A percentile compares a stretch with the other conserved stretches of the same genome.
phyloP scores from a whole-genome alignment of 345 rosid genomes.

The Eucalyptus regnans region DNA sequence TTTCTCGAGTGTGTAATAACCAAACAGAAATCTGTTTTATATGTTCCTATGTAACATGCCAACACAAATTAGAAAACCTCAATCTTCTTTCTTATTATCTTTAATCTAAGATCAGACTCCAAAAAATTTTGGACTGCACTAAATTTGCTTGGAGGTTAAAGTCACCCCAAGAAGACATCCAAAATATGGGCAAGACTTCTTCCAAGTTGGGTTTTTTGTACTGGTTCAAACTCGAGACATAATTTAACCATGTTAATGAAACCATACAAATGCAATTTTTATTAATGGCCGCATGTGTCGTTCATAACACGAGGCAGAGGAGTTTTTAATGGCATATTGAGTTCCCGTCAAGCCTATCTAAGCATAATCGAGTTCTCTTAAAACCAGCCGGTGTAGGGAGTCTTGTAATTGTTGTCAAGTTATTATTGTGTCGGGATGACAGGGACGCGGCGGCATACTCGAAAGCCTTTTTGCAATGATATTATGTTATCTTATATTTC shows the following conservation, averaged over 20 bases:
- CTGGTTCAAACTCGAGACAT: rapidly evolving
- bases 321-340: neutral
- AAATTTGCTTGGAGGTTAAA: neutral
- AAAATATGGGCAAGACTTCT: neutral
- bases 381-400: neutral
- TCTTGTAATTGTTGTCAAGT: neutral
- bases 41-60: neutral
- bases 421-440: neutral
- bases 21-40: neutral
- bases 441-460: neutral
- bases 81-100: neutral
- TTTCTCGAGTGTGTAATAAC: neutral
- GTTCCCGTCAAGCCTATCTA: neutral
- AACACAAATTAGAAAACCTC: neutral
- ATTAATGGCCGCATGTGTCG: neutral
- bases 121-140: neutral
- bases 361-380: neutral
- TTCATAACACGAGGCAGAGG: neutral
- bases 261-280: neutral
- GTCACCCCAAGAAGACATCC: neutral
- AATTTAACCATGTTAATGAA: neutral
- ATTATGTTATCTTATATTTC: neutral
- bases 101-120: neutral
- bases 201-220: neutral
- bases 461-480: neutral